Base-by-base conservation (phyloP, 371 early-diverging fungal genomes). In the Lichtheimia ornata region DNA sequence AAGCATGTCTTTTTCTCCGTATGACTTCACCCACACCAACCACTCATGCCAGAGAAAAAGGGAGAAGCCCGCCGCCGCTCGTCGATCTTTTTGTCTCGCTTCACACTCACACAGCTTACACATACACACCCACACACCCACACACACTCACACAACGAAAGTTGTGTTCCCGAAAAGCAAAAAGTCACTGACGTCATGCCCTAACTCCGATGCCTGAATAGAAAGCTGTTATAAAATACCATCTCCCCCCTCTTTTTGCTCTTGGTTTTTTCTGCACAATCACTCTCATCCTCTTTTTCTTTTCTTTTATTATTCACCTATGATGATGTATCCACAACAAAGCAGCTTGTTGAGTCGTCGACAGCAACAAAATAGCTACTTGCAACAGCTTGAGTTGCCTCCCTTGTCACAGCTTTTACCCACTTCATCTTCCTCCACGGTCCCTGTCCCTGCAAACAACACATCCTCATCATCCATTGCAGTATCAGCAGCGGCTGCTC, bases 371-470 rank as follows among this genome's bases (percentile, higher is more conserved):
- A 61, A 67, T 17, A 60, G 65, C 9, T 77, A 65, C 56, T 27
- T 77, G 5, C 72, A 73, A 25, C 72, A 62, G 47, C 53, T 77
- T 4, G 69, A 71, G 43, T 50, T 74, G 56, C 74, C 78, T 25
- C 67, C 74, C 11, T 63, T 74, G 18, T 72, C 74, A 15, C 66
- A 73, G 44, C 47, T 77, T 9, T 55, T 77, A 20, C n/a, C 44
- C 6, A 57, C 52, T 18, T n/a, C 56, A 24, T 52, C 52, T 47
- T 28, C 41, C 7, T 27, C 50, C 30, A 47, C 22, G 2, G 47
- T 22, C 42, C 43, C 58, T 27, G 43, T 51, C 22, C 53, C 44
- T n/a, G 41, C 51, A 17, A 47, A 24, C 49, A 49, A 52, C 15
- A 17, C 5, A 4, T 25, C 22, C 42, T n/a, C 18, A 52, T 40